Conservation (phyloP, 495 filamentous ascomycete species). For the Penicillium pulvis region DNA sequence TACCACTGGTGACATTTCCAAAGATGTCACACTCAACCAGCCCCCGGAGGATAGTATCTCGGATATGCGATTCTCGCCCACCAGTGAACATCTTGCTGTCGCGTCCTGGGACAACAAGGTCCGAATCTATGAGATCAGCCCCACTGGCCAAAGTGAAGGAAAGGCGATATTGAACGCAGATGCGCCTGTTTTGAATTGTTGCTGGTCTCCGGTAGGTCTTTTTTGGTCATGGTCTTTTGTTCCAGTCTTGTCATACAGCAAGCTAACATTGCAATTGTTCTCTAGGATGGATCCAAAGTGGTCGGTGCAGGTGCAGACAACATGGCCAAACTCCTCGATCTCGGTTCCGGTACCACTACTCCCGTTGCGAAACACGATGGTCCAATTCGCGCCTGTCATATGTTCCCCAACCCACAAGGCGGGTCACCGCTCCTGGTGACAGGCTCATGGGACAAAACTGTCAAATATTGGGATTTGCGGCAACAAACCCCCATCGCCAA, state of each 20-base stretch:
- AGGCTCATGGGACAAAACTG: conserved; percentile 92
- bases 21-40: conserved; percentile 75
- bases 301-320: conserved; percentile 86
- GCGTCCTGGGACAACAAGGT: conserved; percentile 94
- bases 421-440: conserved; percentile 71
- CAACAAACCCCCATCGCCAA: conserved; percentile 61
- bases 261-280: conserved; percentile 13
- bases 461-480: conserved; percentile 95
- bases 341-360: conserved; percentile 55
- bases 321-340: conserved; percentile 75
- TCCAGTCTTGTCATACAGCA: background rate
- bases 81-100: conserved; percentile 76
- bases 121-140: conserved; percentile 85
- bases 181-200: conserved; percentile 73
- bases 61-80: conserved; percentile 78
- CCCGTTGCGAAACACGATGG: conserved; percentile 71
- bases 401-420: conserved; percentile 61
- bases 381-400: conserved; percentile 76
- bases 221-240: background rate
- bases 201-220: conserved; percentile 79
- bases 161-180: conserved; percentile 80
- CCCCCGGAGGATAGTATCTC: conserved; percentile 87
- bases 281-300: conserved; percentile 71
- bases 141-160: conserved; percentile 68
- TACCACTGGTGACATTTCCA: conserved; percentile 86